Evolutionary conservation across 2,329 filamentous ascomycete species (phyloP).

Genomic region (Neonectria punicea): DNA sequence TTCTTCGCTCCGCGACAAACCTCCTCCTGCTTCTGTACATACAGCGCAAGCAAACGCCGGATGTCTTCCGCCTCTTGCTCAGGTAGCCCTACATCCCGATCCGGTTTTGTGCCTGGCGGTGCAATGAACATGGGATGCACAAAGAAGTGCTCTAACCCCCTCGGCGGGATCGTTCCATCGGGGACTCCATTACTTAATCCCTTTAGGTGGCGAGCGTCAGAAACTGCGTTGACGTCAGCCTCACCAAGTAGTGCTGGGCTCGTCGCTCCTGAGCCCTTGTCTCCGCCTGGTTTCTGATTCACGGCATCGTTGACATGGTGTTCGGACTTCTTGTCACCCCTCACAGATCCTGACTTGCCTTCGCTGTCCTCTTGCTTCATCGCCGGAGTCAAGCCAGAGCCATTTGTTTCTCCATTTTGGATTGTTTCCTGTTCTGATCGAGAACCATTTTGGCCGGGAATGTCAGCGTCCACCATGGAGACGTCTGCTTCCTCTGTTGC

Average conservation of each 20-base stretch:
- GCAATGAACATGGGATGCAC: constrained; percentile 81
- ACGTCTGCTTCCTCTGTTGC: constrained; percentile 40
- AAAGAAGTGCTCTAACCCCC: constrained; percentile 56
- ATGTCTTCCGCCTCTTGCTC: constrained; percentile 81
- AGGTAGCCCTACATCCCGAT: constrained; percentile 78
- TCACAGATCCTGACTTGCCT: neutral
- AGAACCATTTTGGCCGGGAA: constrained; percentile 34
- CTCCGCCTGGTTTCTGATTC: constrained; percentile 10
- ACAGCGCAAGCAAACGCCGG: constrained; percentile 76
- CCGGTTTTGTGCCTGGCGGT: constrained; percentile 69
- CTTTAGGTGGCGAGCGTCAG: constrained; percentile 15
- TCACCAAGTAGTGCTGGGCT: constrained; percentile 7
- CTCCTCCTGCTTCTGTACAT: constrained; percentile 88
- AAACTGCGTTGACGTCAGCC: neutral
- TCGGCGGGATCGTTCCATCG: constrained; percentile 15
- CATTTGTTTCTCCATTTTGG: constrained; percentile 16
- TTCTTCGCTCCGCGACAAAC: constrained; percentile 76
- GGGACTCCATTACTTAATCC: constrained; percentile 20
- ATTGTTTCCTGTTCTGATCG: constrained; percentile 26
- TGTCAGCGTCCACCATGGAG: constrained; percentile 46
- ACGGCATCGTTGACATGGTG: constrained; percentile 9
- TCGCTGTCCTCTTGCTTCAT: constrained; percentile 26
- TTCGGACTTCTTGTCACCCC: constrained; percentile 1
- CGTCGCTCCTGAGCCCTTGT: neutral
- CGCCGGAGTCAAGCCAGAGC: constrained; percentile 6